Percentiles rank a stretch among this genome's conserved stretches.
Conservation (phyloP, 176 grass and related monocot genomes). For the Ensete ventricosum region DNA sequence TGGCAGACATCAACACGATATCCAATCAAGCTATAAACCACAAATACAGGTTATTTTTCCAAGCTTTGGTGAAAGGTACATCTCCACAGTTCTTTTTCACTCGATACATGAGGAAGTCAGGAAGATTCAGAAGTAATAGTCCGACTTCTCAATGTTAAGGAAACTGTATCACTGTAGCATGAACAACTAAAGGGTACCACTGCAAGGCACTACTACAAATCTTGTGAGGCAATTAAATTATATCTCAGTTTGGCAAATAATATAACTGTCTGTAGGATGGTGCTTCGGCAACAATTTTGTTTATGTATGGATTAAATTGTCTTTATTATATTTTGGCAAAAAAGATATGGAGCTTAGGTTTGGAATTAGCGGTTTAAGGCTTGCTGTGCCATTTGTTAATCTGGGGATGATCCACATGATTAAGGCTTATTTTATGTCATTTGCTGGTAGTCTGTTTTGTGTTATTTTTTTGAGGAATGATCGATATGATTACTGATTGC, state of each 20-base stretch:
- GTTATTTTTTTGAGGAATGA: too few relatives aligned
- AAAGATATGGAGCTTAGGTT: too few relatives aligned
- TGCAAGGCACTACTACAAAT: neutral
- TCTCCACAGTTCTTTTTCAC: constrained; percentile 64
- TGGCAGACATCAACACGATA: neutral
- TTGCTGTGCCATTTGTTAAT: too few relatives aligned
- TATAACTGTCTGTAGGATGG: neutral
- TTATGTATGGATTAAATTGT: neutral
- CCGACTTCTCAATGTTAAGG: neutral
- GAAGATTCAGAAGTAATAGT: constrained; percentile 45
- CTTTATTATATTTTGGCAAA: too few relatives aligned
- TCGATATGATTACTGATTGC: too few relatives aligned
- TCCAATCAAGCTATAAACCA: neutral
- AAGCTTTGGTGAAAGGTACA: constrained; percentile 89
- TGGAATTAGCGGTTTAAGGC: too few relatives aligned
- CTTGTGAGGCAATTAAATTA: neutral
- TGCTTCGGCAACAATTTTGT: neutral
- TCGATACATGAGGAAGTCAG: constrained; percentile 73
- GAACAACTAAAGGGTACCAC: neutral
- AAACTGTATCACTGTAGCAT: neutral
- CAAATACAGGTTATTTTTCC: constrained; percentile 75
- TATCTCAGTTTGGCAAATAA: neutral
- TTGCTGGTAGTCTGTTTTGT: too few relatives aligned
- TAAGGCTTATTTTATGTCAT: too few relatives aligned
- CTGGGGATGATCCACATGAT: too few relatives aligned